Conservation (phyloP, 306 rosid species). For the barrel medic (Medicago truncatula) region DNA sequence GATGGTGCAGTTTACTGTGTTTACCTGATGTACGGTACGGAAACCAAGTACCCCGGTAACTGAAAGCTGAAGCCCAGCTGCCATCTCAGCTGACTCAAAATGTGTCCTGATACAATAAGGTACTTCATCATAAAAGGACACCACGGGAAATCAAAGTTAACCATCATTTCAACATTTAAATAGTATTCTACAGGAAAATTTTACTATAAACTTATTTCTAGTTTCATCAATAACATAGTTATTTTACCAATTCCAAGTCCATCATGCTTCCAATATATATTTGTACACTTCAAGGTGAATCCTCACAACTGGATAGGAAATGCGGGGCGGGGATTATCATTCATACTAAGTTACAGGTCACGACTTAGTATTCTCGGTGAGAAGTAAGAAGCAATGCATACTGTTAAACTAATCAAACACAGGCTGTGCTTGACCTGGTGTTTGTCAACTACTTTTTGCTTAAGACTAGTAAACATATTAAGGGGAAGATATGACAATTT, state of each 20-base stretch:
- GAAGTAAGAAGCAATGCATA: background rate
- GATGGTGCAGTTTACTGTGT: slow-evolving; percentile 24
- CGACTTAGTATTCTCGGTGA: background rate
- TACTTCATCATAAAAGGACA: slow-evolving; percentile 41
- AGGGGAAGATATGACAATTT: background rate
- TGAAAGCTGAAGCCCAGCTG: slow-evolving; percentile 87
- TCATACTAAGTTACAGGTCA: background rate
- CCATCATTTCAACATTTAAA: slow-evolving; percentile 23
- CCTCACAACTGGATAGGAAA: slow-evolving; percentile 10
- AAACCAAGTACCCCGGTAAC: slow-evolving; percentile 93
- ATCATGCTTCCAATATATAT: background rate
- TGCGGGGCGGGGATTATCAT: background rate
- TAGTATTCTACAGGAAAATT: slow-evolving; percentile 1
- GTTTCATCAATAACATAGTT: background rate
- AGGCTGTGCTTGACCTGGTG: background rate
- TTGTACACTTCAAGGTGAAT: background rate
- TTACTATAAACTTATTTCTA: background rate
- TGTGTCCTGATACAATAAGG: slow-evolving; percentile 62
- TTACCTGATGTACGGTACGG: slow-evolving; percentile 90
- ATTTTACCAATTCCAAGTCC: background rate
- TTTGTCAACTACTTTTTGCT: slow-evolving; percentile 2
- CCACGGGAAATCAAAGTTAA: slow-evolving; percentile 34
- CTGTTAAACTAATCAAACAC: background rate
- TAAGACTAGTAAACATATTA: background rate
- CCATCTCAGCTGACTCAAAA: slow-evolving; percentile 83